Evolutionary conservation across 2,329 filamentous ascomycete species (phyloP), one percentile per base, ranked within the genome.

Genomic region (Escovopsis sp.): DNA sequence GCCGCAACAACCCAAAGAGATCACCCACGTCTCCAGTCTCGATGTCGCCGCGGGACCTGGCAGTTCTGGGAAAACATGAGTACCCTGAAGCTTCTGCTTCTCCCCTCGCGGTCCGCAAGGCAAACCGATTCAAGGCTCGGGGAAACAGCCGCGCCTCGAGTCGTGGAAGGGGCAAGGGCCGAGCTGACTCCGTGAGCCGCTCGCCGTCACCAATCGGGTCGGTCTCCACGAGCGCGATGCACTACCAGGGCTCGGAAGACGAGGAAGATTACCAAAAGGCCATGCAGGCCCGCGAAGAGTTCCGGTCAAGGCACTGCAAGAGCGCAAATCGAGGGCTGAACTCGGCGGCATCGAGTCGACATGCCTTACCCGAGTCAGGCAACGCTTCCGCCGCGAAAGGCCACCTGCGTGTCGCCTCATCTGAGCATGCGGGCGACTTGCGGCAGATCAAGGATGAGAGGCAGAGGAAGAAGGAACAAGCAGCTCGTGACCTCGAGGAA

Each of bases 11-110:
- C 54, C 76, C 82, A 14, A 94, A 94, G 61, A 73, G 84, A 16
- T 95, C 89, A 1, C 89, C 89, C 1, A 93, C 86, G 2, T 95
- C 89, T 0, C 89, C 89, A 0, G 73, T 94, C 2, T 86, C 88
- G 3, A 95, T 95, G 88, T 94, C 88, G 3, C 87, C 87, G 0
- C 85, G 94, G 51, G 87, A 95, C 52, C 57, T 84, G 45, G 75
- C 77, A 54, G 79, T 74, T 50, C 60, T 81, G 39, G 73, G 71
- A 47, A 73, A 66, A 1, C 65, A 68, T 1, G 62, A 54, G 27
- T 51, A 53, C 48, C 54, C 39, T 7, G 53, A 57, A 2, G 47
- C 27, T 14, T 7, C 50, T 2, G 56, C 50, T 14, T 68, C 71
- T 14, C 66, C 69, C 5, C 50, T 52, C 35, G 70, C 67, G 0